A percentile compares a stretch with the other conserved stretches of the same genome.
These are phyloP conservation scores for Juglanconis oblonga DNA, from an alignment of 2,329 filamentous ascomycete species.

Conservation along the genomic window DNA sequence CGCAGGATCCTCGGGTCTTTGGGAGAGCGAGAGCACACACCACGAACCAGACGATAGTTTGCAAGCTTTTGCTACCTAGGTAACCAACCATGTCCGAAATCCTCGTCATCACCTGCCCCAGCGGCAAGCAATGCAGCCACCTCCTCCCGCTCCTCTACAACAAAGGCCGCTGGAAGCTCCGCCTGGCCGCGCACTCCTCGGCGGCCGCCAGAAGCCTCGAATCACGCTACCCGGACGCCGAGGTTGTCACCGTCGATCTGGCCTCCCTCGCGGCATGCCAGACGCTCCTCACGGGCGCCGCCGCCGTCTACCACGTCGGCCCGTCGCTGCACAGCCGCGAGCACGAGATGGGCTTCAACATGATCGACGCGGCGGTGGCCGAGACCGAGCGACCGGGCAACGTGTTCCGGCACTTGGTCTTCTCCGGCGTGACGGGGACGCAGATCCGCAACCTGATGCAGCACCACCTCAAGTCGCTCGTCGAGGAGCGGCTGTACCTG, in stretches of 20 bases:
- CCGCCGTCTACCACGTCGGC: slow-evolving; percentile 30
- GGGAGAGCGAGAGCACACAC: too few species aligned
- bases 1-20: too few species aligned
- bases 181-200: slow-evolving; percentile 29
- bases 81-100: slow-evolving; percentile 24
- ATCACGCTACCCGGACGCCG: slow-evolving; percentile 28
- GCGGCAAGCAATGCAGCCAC: slow-evolving; percentile 33
- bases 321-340: slow-evolving; percentile 33
- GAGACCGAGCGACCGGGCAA: slow-evolving; percentile 20
- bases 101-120: slow-evolving; percentile 35
- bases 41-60: too few species aligned
- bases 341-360: slow-evolving; percentile 29
- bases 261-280: neutral
- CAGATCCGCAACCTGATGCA: slow-evolving; percentile 33
- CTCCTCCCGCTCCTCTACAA: slow-evolving; percentile 32
- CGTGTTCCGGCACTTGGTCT: slow-evolving; percentile 33
- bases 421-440: slow-evolving; percentile 30
- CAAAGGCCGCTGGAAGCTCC: slow-evolving; percentile 29
- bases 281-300: slow-evolving; percentile 19
- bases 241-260: slow-evolving; percentile 25
- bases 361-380: slow-evolving; percentile 32
- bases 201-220: slow-evolving; percentile 26
- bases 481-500: slow-evolving; percentile 35
- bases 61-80: too few species aligned
- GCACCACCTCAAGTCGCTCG: slow-evolving; percentile 32